Evolutionary conservation across 148 eudicot species (phyloP), one percentile per base, ranked within the genome.

Genomic region (Vaccinium vitisidaea): DNA sequence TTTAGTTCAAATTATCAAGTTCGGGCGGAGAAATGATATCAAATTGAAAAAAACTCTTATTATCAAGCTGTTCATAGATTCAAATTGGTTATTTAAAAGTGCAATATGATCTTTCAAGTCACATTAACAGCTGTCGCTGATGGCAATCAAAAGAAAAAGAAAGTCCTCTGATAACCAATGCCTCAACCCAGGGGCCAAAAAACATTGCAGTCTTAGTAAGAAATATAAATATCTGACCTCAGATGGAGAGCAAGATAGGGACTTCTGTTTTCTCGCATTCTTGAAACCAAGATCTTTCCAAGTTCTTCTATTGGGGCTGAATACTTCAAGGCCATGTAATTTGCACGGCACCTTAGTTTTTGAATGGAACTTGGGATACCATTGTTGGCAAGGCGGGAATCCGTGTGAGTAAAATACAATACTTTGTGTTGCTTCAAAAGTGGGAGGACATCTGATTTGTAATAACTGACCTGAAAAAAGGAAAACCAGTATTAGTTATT

Each of bases 231-330:
- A 84, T 2, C 43, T 71, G 27, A 97, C 99, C 99, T 94, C 75
- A 97, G 84, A 88, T 97, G 99, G 59, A 97, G 95, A 81, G 99
- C 98, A 83, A 97, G 93, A 89, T 94, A 97, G 75, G 98, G 98
- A 82, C 90, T 87, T 82, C 91, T 91, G 84, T 92, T 88, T 67
- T 87, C 86, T 88, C 91, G 88, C 98, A 97, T 95, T 89, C 99
- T 95, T 61, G 95, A 87, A 85, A 93, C 93, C 92, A 97, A 88
- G 55, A 80, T 91, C 86, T 91, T 89, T 27, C 96, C 99, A 73
- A 95, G 96, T 80, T 95, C 87, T 89, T 97, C 94, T 67, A 97
- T 94, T 82, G 95, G 91, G 55, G 91, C 86, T n/a, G 99, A 94
- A 84, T 97, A 97, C 80, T 94, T 94, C n/a, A 97, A 69, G 65